Evolutionary conservation across 495 filamentous ascomycete genomes (phyloP).

Genomic region (Bombardia bombarda): DNA sequence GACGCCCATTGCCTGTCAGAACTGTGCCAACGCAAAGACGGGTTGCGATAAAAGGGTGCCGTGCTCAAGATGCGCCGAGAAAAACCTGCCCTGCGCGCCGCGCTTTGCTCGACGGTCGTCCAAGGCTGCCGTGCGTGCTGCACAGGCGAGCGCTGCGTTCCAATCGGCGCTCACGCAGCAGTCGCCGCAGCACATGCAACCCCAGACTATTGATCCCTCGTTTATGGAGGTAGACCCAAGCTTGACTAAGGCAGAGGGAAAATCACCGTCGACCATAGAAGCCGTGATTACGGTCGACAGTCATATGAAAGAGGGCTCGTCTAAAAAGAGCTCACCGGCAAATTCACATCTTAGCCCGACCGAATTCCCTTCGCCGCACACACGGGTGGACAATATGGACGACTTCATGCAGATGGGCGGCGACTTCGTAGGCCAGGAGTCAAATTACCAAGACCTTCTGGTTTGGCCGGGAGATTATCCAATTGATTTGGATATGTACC

Average conservation of each 20-base stretch:
- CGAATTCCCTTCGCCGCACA: slow-evolving; percentile 27
- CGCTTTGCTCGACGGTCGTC: slow-evolving; percentile 49
- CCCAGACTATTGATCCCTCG: slow-evolving; percentile 19
- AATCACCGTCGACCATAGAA: slow-evolving; percentile 20
- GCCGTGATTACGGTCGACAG: slow-evolving; percentile 18
- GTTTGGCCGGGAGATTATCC: slow-evolving; percentile 23
- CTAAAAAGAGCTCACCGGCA: slow-evolving; percentile 23
- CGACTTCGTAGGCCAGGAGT: slow-evolving; percentile 20
- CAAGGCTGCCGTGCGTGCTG: slow-evolving; percentile 36
- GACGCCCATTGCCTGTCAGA: slow-evolving; percentile 48
- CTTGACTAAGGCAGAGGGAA: slow-evolving; percentile 14
- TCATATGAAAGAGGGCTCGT: slow-evolving; percentile 13
- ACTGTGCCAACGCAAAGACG: slow-evolving; percentile 55
- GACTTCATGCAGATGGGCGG: slow-evolving; percentile 25
- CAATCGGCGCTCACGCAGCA: slow-evolving; percentile 10
- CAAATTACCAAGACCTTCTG: slow-evolving; percentile 28
- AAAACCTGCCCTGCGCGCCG: slow-evolving; percentile 47
- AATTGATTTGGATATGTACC: slow-evolving; percentile 28
- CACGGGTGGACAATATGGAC: slow-evolving; percentile 24
- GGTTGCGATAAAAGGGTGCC: slow-evolving; percentile 62
- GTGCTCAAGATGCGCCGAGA: slow-evolving; percentile 48
- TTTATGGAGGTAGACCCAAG: slow-evolving; percentile 33
- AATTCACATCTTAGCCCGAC: slow-evolving; percentile 22
- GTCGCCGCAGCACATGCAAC: slow-evolving; percentile 14
- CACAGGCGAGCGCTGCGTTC: slow-evolving; percentile 23